Base-by-base conservation (phyloP, 352 stramenopile genomes). In the Thalassiosira livingstoniorum region DNA sequence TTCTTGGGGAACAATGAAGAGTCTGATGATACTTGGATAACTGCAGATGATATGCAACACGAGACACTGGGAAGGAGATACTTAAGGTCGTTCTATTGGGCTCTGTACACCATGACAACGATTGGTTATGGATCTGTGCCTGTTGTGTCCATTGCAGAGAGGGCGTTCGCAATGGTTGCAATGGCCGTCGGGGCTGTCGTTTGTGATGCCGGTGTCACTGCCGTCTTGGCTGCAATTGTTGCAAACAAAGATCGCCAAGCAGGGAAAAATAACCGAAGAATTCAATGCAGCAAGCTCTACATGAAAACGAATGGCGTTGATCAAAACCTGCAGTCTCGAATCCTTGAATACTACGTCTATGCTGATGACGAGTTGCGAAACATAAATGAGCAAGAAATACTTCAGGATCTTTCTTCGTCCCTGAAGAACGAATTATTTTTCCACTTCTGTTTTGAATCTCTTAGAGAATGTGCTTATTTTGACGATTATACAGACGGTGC, bases 181-280 rank as follows among this genome's bases (percentile, higher is more conserved):
- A 93, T 93, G 88, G 68, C 88, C 29, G 69, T 90, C 2, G 88
- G 86, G 1, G 84, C 86, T 47, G 77, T 93, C 1, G 75, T 92
- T 80, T 93, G 86, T 75, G 88, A 92, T 74, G 88, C 88, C 51
- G 86, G 88, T 31, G 76, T 93, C 1, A 89, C 85, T 42, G 88
- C 88, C 70, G 75, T 91, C 2, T 72, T 93, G 45, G 86, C 85
- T n/a, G 82, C 80, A 23, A 78, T 89, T 34, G 66, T 93, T 37
- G 68, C 65, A 43, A 86, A 87, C 62, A 89, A 78, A 76, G 88
- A 93, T 51, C 75, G 87, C 29, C 81, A 93, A 75, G 74, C 84
- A 43, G 85, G 80, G n/a, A 87, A 68, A 0, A 91, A 91, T 61
- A 84, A 86, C 66, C 71, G 87, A 55, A 79, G 82, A 42, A 87